Conservation (phyloP, 2,329 filamentous ascomycete species). For the Ophiostoma ulmi region DNA sequence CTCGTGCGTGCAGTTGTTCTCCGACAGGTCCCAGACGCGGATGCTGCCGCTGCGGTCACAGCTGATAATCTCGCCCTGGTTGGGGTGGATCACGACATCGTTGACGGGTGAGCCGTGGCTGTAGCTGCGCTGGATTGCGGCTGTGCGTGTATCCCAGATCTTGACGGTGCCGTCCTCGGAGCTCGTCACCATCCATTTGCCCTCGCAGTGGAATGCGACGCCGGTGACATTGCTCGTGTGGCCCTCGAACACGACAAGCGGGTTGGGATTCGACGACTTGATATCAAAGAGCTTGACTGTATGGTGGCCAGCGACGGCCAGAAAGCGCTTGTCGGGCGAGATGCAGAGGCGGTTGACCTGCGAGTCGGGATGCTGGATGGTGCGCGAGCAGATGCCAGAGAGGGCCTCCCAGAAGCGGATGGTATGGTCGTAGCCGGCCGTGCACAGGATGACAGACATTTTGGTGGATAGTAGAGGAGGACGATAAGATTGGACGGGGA, state of each 20-base stretch:
- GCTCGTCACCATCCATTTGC: constrained; percentile 99
- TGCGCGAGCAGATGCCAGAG: constrained; percentile 94
- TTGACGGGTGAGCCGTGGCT: constrained; percentile 84
- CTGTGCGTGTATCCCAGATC: constrained; percentile 90
- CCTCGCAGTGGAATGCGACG: constrained; percentile 95
- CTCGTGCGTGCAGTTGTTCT: constrained; percentile 96
- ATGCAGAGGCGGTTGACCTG: constrained; percentile 98
- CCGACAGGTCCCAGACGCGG: constrained; percentile 90
- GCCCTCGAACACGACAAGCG: constrained; percentile 88
- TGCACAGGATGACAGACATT: constrained; percentile 61
- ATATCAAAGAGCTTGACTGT: constrained; percentile 98
- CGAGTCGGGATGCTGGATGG: constrained; percentile 95
- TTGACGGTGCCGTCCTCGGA: constrained; percentile 95
- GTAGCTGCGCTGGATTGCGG: constrained; percentile 86
- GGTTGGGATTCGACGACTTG: constrained; percentile 94
- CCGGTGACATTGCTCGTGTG: constrained; percentile 95
- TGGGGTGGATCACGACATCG: constrained; percentile 98
- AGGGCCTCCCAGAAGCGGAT: constrained; percentile 93
- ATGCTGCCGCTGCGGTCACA: constrained; percentile 92
- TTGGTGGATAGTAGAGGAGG: constrained; percentile 16
- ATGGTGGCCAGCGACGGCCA: constrained; percentile 73
- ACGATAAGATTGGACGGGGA: background rate
- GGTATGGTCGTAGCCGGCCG: constrained; percentile 59
- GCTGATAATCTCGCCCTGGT: constrained; percentile 96
- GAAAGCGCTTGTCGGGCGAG: constrained; percentile 93